Evolutionary conservation across 2,329 filamentous ascomycete species (phyloP).

Genomic region (Byssochlamys sp.): DNA sequence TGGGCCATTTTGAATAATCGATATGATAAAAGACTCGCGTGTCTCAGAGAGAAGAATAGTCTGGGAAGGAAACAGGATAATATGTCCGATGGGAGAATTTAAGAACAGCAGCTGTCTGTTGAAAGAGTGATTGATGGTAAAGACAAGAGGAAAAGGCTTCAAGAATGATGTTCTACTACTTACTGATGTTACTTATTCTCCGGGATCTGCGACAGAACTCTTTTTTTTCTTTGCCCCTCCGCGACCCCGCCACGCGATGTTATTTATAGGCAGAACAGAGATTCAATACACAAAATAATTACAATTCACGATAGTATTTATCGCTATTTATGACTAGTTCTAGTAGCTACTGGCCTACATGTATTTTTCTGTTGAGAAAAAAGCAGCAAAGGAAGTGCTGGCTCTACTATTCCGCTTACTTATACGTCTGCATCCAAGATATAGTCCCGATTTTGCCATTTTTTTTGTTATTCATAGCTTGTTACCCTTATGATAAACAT

Average conservation of each 20-base stretch:
- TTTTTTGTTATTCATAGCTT: neutral
- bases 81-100: neutral
- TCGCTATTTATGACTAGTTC: neutral
- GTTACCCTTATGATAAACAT: neutral
- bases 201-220: neutral
- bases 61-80: constrained; percentile 1
- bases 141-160: neutral
- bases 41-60: neutral
- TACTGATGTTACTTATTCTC: neutral
- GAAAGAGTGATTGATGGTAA: neutral
- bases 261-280: constrained; percentile 8
- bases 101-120: neutral
- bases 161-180: neutral
- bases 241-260: constrained; percentile 1
- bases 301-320: neutral
- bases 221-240: constrained; percentile 4
- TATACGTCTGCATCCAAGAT: neutral
- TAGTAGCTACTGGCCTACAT: neutral
- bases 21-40: neutral
- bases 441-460: neutral
- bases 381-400: neutral
- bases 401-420: neutral
- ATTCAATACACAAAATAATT: constrained; percentile 5
- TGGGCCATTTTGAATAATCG: constrained; percentile 23
- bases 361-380: neutral